Evolutionary conservation across 306 rosid genomes (phyloP).

Genomic region (Pueraria montana): DNA sequence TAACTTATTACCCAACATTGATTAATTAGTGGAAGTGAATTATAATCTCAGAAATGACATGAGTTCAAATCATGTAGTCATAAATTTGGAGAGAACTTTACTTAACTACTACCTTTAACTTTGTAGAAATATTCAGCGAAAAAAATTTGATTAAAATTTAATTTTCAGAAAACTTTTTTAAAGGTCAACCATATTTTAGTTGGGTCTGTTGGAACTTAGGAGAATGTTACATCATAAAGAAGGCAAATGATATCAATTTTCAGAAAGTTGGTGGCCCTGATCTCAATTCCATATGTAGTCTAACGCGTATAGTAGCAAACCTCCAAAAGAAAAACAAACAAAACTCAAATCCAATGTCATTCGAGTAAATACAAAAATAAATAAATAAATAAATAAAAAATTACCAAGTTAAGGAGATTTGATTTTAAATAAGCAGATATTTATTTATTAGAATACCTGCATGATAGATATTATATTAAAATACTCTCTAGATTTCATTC

Average conservation of each 20-base stretch:
- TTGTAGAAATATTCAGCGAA: not conserved
- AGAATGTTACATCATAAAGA: slow-evolving; percentile 37
- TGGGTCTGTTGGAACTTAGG: not conserved
- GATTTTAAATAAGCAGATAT: not conserved
- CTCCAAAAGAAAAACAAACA: not conserved
- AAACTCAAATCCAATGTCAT: slow-evolving; percentile 14
- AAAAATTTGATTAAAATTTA: not conserved
- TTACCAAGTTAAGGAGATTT: not conserved
- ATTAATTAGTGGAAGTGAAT: not conserved
- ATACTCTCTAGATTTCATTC: slow-evolving; percentile 52
- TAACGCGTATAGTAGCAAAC: not conserved
- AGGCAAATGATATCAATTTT: slow-evolving; percentile 26
- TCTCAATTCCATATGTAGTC: slow-evolving; percentile 10
- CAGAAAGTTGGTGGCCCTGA: slow-evolving; percentile 24
- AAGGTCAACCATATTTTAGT: slow-evolving; percentile 14
- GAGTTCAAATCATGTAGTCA: not conserved
- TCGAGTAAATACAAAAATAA: not conserved
- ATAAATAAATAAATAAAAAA: too few species aligned
- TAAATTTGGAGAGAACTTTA: not conserved
- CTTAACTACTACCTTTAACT: not conserved
- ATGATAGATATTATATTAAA: slow-evolving; percentile 43
- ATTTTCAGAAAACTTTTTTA: not conserved
- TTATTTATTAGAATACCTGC: slow-evolving; percentile 21
- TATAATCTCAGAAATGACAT: not conserved
- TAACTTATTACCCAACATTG: not conserved